Evolutionary conservation across 371 early-diverging fungal species (phyloP).

Genomic region (Batkoa obscura): DNA sequence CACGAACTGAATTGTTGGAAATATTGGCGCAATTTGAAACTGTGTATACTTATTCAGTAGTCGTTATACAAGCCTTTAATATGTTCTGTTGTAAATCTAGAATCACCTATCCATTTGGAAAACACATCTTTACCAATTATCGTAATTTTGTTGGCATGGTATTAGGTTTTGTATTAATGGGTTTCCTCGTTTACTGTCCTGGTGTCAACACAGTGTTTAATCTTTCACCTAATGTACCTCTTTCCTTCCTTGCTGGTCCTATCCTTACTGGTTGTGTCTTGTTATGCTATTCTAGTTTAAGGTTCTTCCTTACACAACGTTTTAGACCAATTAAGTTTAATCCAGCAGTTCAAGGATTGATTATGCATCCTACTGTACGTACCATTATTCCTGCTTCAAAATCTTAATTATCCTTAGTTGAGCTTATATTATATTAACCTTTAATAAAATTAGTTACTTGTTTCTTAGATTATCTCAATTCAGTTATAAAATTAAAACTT

Average conservation of each 20-base stretch:
- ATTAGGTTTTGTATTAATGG: slow-evolving; percentile 33
- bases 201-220: slow-evolving; percentile 51
- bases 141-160: slow-evolving; percentile 40
- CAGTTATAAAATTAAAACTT: too few relatives aligned
- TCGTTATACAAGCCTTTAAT: slow-evolving; percentile 81
- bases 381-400: too few relatives aligned
- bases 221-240: slow-evolving; percentile 30
- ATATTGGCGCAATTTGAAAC: slow-evolving; percentile 51
- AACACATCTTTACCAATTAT: slow-evolving; percentile 59
- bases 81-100: slow-evolving; percentile 77
- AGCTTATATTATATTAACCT: too few relatives aligned
- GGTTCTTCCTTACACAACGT: slow-evolving; percentile 33
- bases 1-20: slow-evolving; percentile 16
- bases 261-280: slow-evolving; percentile 55
- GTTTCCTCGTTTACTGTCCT: slow-evolving; percentile 62
- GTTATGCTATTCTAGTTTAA: slow-evolving; percentile 43
- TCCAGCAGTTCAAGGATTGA: slow-evolving; percentile 57
- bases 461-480: too few relatives aligned
- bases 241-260: slow-evolving; percentile 59
- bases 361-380: slow-evolving; percentile 35
- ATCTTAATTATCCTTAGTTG: too few relatives aligned
- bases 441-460: too few relatives aligned
- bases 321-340: slow-evolving; percentile 32
- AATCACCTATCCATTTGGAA: slow-evolving; percentile 50
- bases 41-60: slow-evolving; percentile 52